A percentile compares a stretch with the other conserved stretches of the same genome.
Evolutionary conservation across 139 green algal genomes (phyloP).

Genomic region (Picochlorum sp.): DNA sequence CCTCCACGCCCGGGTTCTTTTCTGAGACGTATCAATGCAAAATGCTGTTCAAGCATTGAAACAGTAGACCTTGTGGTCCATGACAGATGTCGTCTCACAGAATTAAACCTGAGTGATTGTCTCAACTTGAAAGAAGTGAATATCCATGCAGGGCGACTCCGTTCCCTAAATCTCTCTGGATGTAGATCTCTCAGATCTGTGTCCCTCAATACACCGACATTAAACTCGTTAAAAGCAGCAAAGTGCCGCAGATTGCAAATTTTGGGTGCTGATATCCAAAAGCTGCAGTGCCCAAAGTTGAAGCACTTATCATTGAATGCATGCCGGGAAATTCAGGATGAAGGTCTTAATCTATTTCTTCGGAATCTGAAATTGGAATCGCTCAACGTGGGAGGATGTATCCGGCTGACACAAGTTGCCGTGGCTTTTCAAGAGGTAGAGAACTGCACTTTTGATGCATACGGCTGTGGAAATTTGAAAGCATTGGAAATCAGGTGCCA

Average conservation of each 20-base stretch:
- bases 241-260: too few species aligned
- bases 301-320: too few species aligned
- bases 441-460: not conserved
- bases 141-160: not conserved
- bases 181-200: not conserved
- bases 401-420: not conserved
- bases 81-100: too few species aligned
- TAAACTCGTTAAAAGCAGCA: not conserved
- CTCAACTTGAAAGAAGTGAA: not conserved
- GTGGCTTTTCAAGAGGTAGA: not conserved
- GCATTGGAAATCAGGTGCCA: not conserved
- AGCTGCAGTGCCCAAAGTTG: too few species aligned
- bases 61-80: too few species aligned
- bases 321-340: too few species aligned
- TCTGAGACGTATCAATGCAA: too few species aligned
- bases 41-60: too few species aligned
- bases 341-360: too few species aligned
- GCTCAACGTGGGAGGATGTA: not conserved
- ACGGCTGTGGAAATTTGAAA: not conserved
- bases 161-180: constrained; percentile 10
- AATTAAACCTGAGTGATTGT: not conserved
- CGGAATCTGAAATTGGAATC: not conserved
- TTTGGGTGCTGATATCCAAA: too few species aligned
- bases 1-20: too few species aligned
- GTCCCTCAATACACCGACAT: not conserved